Evolutionary conservation across 2,329 filamentous ascomycete species (phyloP).

Genomic region (Lomentospora prolificans): DNA sequence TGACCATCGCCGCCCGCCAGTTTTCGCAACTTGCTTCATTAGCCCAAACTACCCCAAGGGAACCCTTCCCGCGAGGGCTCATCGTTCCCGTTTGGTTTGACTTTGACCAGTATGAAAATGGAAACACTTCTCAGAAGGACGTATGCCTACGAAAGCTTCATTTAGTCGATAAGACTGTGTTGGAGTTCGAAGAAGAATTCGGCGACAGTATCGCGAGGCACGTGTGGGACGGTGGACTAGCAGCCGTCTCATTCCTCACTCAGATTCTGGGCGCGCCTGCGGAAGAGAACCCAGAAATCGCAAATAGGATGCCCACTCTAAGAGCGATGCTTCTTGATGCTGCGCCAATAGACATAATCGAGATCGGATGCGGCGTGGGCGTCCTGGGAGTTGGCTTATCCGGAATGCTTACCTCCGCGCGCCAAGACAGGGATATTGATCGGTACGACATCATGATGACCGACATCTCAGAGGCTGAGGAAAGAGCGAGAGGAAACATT

Average conservation of each 20-base stretch:
- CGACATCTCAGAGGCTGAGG: constrained; percentile 44
- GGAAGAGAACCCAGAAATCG: not conserved
- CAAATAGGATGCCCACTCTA: not conserved
- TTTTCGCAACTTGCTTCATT: not conserved
- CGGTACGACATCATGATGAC: constrained; percentile 38
- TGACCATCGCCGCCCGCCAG: not conserved
- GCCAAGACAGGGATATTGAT: constrained; percentile 11
- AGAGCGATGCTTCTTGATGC: constrained; percentile 3
- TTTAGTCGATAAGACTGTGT: not conserved
- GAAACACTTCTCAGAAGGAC: constrained; percentile 15
- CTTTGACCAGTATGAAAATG: constrained; percentile 13
- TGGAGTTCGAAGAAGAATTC: constrained; percentile 45
- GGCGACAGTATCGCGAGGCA: constrained; percentile 51
- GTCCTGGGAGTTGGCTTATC: constrained; percentile 43
- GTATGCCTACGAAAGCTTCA: constrained; percentile 14
- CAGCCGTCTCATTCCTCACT: constrained; percentile 28
- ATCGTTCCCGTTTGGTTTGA: constrained; percentile 35
- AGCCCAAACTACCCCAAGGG: not conserved
- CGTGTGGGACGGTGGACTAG: constrained; percentile 48
- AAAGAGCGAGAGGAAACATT: constrained; percentile 39
- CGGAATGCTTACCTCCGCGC: constrained; percentile 17
- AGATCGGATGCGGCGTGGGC: constrained; percentile 48
- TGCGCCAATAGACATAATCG: constrained; percentile 32
- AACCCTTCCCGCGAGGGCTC: constrained; percentile 19
- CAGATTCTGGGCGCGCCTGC: not conserved